Base-by-base conservation (phyloP, 768 basidiomycete genomes). In the Rhodotorula toruloides region DNA sequence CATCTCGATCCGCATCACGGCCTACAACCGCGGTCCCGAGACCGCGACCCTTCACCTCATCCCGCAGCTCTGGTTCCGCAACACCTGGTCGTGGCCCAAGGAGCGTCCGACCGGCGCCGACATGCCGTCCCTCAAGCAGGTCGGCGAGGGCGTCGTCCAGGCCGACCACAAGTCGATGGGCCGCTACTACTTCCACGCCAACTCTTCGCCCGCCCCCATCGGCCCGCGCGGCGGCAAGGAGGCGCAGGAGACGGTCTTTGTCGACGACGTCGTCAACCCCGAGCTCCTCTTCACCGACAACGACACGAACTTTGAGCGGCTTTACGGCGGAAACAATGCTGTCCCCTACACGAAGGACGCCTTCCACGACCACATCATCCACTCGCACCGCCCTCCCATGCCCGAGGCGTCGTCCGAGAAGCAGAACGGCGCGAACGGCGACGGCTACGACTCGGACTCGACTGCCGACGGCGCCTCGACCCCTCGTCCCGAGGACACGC, bases 311-410 rank as follows among this genome's bases (percentile, higher is more conserved):
- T 94, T 87, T 77, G 82, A 83, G 75, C 84, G 96, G 59, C 82
- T 99, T 32, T 99, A 97, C 76, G 88, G 87, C 29, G 92, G 89
- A 12, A 81, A 86, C 71, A 99, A 99, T 80, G 81, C 83, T 57
- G 85, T 86, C 0, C 82, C 84, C 4, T 92, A 86, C 74, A 89
- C 89, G 74, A 99, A 99, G 79, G 96, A 99, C 75, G 93, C 89
- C 17, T 99, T 99, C 82, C 94, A 99, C 74, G 93, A 99, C 77
- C 90, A 98, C 77, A 90, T 99, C 77, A 87, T 99, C 71, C 85
- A 86, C 2, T 82, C 82, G 10, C 94, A 98, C 77, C 86, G 90
- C 47, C 88, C 88, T 10, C 79, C 73, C 14, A 72, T 76, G 43
- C 74, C 77, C 27, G 71, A 77, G 55, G 11, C 4, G 37, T 25